Percentiles rank a stretch among this genome's conserved stretches.
Evolutionary conservation across 2,329 filamentous ascomycete genomes (phyloP).

Genomic region (Neofusicoccum parvum): DNA sequence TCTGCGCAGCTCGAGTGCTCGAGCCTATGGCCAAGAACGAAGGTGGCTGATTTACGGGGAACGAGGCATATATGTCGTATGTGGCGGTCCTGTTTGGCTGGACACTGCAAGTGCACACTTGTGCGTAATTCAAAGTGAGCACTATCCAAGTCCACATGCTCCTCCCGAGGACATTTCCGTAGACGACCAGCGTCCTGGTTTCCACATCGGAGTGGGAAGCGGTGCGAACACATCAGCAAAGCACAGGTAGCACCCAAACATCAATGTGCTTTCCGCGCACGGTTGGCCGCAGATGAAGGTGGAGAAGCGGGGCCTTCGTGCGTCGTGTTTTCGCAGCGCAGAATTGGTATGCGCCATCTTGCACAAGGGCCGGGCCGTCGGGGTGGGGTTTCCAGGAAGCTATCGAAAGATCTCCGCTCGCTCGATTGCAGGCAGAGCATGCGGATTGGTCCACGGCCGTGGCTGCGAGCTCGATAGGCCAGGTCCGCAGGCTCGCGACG

Average conservation of each 20-base stretch:
- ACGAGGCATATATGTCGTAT: neutral
- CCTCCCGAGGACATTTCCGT: too few species aligned
- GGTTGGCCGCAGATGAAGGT: neutral
- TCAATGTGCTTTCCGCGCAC: neutral
- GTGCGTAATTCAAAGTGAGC: too few species aligned
- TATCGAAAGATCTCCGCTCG: neutral
- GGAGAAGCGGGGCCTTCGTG: neutral
- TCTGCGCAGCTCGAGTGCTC: neutral
- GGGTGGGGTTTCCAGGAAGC: neutral
- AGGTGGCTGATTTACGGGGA: neutral
- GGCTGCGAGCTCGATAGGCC: neutral
- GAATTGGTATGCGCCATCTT: neutral
- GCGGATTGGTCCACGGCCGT: neutral
- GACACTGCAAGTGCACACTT: too few species aligned
- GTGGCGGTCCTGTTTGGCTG: neutral
- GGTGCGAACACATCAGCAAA: too few species aligned
- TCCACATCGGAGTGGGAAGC: too few species aligned
- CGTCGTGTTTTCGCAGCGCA: slow-evolving; percentile 1
- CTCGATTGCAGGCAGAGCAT: neutral
- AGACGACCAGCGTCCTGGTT: too few species aligned
- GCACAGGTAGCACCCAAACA: too few species aligned
- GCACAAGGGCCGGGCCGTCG: slow-evolving; percentile 11
- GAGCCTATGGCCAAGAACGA: neutral
- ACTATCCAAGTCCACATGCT: too few species aligned
- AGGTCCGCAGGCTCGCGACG: neutral